Conservation (phyloP, 768 basidiomycete genomes). For the Hysterangium stoloniferum region DNA sequence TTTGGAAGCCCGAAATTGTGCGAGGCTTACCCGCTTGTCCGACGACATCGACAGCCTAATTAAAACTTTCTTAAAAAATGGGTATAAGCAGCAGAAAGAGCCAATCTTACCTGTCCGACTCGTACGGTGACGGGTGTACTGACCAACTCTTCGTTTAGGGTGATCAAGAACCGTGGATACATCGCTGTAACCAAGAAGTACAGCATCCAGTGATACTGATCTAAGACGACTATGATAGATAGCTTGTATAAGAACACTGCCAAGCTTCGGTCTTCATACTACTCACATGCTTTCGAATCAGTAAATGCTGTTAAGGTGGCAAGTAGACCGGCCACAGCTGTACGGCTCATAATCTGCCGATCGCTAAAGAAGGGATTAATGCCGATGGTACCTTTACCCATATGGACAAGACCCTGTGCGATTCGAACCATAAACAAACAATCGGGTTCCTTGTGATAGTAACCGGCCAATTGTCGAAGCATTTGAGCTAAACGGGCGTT, state of each 20-base stretch:
- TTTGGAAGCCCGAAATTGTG: conserved; percentile 97
- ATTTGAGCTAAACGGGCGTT: conserved; percentile 97
- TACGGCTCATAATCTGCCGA: conserved; percentile 79
- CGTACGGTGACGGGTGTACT: conserved; percentile 85
- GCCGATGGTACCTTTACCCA: conserved; percentile 98
- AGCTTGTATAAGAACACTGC: no score
- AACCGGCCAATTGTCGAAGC: conserved; percentile 94
- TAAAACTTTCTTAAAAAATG: conserved; percentile 1
- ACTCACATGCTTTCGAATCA: conserved; percentile 88
- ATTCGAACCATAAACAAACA: conserved; percentile 95
- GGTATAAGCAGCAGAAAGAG: not conserved
- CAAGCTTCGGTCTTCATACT: no score
- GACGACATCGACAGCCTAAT: conserved; percentile 89
- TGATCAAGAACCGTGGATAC: conserved; percentile 98
- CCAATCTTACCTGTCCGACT: conserved; percentile 68
- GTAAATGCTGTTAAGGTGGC: conserved; percentile 89
- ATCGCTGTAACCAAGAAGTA: conserved; percentile 94
- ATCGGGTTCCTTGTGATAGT: conserved; percentile 96
- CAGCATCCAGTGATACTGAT: conserved; percentile 98
- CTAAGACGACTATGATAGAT: conserved; percentile 67
- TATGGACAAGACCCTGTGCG: conserved; percentile 94
- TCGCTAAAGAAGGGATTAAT: conserved; percentile 96
- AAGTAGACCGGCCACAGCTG: conserved; percentile 84
- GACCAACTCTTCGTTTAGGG: conserved; percentile 86
- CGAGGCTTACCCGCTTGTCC: conserved; percentile 97